A percentile compares a stretch with the other conserved stretches of the same genome.
Conservation (phyloP, 495 filamentous ascomycete species). For the Xylaria nigripes region DNA sequence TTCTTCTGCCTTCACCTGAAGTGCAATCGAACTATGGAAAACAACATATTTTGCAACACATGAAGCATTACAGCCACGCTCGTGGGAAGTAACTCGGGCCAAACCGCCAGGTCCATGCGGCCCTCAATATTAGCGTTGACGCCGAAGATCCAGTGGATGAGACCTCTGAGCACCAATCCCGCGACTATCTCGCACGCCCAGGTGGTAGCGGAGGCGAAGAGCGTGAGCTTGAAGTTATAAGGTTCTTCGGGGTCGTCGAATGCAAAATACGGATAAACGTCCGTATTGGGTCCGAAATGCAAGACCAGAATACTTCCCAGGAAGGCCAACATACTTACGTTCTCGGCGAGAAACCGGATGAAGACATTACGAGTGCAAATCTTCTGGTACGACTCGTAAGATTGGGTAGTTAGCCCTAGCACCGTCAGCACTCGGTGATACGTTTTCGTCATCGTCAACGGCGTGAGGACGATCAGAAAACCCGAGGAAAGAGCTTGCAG, state of each 20-base stretch:
- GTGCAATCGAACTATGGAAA: slow-evolving; percentile 52
- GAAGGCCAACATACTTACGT: slow-evolving; percentile 57
- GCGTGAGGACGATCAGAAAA: slow-evolving; percentile 50
- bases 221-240: slow-evolving; percentile 50
- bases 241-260: slow-evolving; percentile 40
- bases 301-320: slow-evolving; percentile 51
- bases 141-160: slow-evolving; percentile 45
- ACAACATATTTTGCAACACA: slow-evolving; percentile 59
- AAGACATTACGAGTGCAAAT: slow-evolving; percentile 53
- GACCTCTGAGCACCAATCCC: slow-evolving; percentile 46
- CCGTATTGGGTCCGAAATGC: slow-evolving; percentile 54
- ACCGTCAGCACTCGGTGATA: slow-evolving; percentile 44
- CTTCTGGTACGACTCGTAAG: slow-evolving; percentile 52
- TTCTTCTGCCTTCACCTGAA: slow-evolving; percentile 38
- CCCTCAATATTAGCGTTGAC: slow-evolving; percentile 53
- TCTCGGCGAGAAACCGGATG: slow-evolving; percentile 54
- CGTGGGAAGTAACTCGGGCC: slow-evolving; percentile 55
- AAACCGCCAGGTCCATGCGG: slow-evolving; percentile 49
- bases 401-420: slow-evolving; percentile 42
- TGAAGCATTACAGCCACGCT: slow-evolving; percentile 54
- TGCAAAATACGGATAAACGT: slow-evolving; percentile 52
- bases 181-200: slow-evolving; percentile 55
- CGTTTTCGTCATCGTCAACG: slow-evolving; percentile 49
- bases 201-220: slow-evolving; percentile 50
- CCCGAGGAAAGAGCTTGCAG: slow-evolving; percentile 51